phyloP scores from a whole-genome alignment of 805 yeast genomes.

The Pichia rugopelliculosa region DNA sequence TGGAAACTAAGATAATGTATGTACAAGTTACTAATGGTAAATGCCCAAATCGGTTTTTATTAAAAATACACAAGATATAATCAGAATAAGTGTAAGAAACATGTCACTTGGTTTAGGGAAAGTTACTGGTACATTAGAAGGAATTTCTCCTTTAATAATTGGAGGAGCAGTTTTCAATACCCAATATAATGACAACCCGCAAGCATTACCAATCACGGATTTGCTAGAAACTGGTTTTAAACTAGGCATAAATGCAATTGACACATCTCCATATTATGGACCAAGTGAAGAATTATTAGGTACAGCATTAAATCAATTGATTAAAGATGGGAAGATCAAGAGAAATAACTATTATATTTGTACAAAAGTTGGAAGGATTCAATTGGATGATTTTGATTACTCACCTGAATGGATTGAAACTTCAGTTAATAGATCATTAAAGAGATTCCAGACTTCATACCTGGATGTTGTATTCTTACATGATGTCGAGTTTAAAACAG shows the following conservation, averaged over 20 bases:
- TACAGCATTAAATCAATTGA: constrained; percentile 40
- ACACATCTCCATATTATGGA: constrained; percentile 92
- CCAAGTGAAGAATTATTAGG: constrained; percentile 77
- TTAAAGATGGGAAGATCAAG: constrained; percentile 33
- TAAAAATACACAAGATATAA: too few species aligned
- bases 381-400: constrained; percentile 67
- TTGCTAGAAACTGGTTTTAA: constrained; percentile 55
- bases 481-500: constrained; percentile 75
- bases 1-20: too few species aligned
- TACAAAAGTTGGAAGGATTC: constrained; percentile 80
- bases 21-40: too few species aligned
- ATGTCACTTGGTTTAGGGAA: constrained; percentile 18
- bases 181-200: constrained; percentile 70
- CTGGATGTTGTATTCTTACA: constrained; percentile 81
- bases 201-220: constrained; percentile 45
- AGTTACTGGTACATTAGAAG: constrained; percentile 13
- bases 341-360: constrained; percentile 64
- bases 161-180: constrained; percentile 89
- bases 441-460: constrained; percentile 58
- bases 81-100: background rate
- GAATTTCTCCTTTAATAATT: constrained; percentile 52
- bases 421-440: constrained; percentile 60
- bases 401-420: constrained; percentile 48
- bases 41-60: background rate
- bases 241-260: constrained; percentile 69